These are phyloP conservation scores for Brassica carinata DNA, from an alignment of 345 rosid species.

Conservation along the genomic window DNA sequence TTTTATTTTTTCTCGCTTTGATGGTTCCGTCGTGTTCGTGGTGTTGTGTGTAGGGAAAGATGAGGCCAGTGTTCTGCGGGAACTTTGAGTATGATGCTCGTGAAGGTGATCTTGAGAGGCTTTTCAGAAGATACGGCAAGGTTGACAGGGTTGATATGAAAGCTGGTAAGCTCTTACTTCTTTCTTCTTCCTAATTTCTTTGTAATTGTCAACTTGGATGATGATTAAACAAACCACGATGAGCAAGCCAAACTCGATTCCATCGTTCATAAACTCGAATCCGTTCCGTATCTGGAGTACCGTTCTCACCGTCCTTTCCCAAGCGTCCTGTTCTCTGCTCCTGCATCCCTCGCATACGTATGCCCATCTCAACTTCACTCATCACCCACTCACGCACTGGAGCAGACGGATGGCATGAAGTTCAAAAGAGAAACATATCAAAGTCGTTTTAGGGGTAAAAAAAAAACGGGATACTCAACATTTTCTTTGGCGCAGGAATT, in stretches of 20 bases:
- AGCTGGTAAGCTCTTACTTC: conserved; percentile 58
- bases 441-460: conserved; percentile 49
- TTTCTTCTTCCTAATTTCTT: not conserved
- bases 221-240: conserved; percentile 12
- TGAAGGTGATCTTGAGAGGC: conserved; percentile 80
- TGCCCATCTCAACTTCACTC: not conserved
- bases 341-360: not conserved
- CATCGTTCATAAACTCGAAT: not conserved
- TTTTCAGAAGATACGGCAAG: conserved; percentile 80
- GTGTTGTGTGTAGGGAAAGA: conserved; percentile 40
- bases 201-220: not conserved
- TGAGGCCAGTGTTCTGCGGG: conserved; percentile 93
- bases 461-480: conserved; percentile 80
- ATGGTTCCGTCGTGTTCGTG: no score
- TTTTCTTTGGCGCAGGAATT: conserved; percentile 93
- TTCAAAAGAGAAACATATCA: conserved; percentile 41
- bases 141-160: conserved; percentile 95
- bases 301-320: not conserved
- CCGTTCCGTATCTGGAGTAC: not conserved
- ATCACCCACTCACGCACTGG: not conserved
- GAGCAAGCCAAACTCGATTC: conserved; percentile 10
- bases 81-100: conserved; percentile 93
- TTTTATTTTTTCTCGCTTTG: no score
- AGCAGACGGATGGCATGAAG: conserved; percentile 36
- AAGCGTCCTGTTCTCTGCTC: not conserved